Conservation (phyloP, 768 basidiomycete species). For the Naganishia randhawae region DNA sequence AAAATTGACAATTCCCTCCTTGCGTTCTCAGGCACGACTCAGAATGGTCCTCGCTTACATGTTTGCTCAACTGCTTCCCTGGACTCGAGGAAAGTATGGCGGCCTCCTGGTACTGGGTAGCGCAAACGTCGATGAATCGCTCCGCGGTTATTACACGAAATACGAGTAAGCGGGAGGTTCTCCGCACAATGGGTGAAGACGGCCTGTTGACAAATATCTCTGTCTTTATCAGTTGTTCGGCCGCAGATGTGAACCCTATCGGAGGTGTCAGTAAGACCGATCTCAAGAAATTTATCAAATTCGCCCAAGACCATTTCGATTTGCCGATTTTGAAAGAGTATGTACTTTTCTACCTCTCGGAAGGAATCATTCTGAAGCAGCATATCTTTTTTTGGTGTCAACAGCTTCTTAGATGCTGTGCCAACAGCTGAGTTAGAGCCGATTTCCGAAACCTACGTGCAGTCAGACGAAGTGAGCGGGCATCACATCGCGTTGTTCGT, state of each 20-base stretch:
- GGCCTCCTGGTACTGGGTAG: slow-evolving; percentile 93
- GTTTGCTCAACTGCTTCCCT: slow-evolving; percentile 91
- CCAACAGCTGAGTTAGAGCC: slow-evolving; percentile 97
- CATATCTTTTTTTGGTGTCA: neutral
- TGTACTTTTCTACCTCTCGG: slow-evolving; percentile 29
- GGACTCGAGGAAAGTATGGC: slow-evolving; percentile 77
- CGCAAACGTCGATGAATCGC: slow-evolving; percentile 96
- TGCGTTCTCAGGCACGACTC: slow-evolving; percentile 64
- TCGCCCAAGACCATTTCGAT: slow-evolving; percentile 71
- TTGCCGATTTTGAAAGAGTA: slow-evolving; percentile 78
- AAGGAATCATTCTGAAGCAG: slow-evolving; percentile 11
- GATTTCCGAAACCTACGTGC: slow-evolving; percentile 79
- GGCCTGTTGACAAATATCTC: slow-evolving; percentile 46
- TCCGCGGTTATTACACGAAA: slow-evolving; percentile 94
- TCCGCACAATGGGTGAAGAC: neutral
- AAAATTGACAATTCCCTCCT: neutral
- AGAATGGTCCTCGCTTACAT: slow-evolving; percentile 92
- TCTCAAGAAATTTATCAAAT: slow-evolving; percentile 89
- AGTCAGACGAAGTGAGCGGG: slow-evolving; percentile 77
- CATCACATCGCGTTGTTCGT: slow-evolving; percentile 20
- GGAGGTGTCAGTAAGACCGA: slow-evolving; percentile 98
- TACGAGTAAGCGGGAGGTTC: slow-evolving; percentile 68
- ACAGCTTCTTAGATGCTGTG: slow-evolving; percentile 81
- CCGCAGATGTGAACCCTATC: slow-evolving; percentile 96
- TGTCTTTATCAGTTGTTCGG: slow-evolving; percentile 39